Evolutionary conservation across 2,329 filamentous ascomycete species (phyloP), one percentile per base, ranked within the genome.

Genomic region (Talaromyces sp.): DNA sequence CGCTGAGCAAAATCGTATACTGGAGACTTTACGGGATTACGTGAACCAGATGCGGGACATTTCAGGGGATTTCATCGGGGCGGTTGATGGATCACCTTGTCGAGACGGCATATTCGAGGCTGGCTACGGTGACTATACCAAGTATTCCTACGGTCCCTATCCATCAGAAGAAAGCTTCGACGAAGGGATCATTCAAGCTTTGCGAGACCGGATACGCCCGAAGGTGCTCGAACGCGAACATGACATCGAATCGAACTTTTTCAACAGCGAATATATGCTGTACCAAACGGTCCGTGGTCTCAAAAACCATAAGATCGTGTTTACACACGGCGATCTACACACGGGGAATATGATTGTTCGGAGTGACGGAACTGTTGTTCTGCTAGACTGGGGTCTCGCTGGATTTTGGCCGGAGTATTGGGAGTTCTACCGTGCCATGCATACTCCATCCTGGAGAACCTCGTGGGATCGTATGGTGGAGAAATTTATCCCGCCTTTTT

Each of bases 301-400:
- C 17, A 66, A 62, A 51, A 60, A 60, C 5, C 62, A 67, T 27
- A 59, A 60, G 22, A 69, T 68, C 39, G 61, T 69, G 11, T 69
- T 71, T 64, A 68, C 67, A 8, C 69, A 69, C 56, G 64, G 64
- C 8, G 67, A 70, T 53, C 47, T 73, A 36, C 64, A 67, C 25
- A 63, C 66, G 8, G 65, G 65, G 17, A 72, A 72, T 51, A 66
- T 72, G 4, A 51, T 72, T 15, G 65, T 71, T 30, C 55, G 59
- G n/a, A 39, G 54, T 11, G 65, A 67, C 32, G 63, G 63, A 15
- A 68, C 66, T 10, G 64, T 68, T 8, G 69, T 67, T 5, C 60
- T 72, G 33, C 52, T 58, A 42, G 57, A 66, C 51, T 66, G 64
- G 64, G 63, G 64, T 52, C 61, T 51, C 17, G 49, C 65, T 59